These are phyloP conservation scores for Lycium barbarum DNA, from an alignment of 257 asterid species.

Conservation along the genomic window DNA sequence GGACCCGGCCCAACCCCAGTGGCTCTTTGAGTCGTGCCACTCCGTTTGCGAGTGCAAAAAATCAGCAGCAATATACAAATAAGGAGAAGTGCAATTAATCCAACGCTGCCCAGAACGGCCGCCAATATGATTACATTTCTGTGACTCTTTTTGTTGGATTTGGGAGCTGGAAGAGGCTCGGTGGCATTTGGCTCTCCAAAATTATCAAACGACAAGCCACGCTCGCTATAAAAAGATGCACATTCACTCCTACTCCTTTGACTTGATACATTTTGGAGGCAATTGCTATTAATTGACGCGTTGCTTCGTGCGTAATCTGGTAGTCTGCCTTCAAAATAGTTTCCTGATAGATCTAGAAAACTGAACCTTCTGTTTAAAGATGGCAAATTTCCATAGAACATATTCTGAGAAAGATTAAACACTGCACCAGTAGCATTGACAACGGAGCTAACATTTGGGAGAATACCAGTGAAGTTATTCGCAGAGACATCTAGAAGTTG, in stretches of 20 bases:
- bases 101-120: conserved; percentile 75
- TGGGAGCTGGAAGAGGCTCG: conserved; percentile 50
- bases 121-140: conserved; percentile 62
- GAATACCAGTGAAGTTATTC: conserved; percentile 76
- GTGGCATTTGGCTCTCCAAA: conserved; percentile 65
- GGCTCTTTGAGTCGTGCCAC: conserved; percentile 60
- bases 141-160: conserved; percentile 48
- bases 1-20: conserved; percentile 75
- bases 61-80: conserved; percentile 45
- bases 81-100: conserved; percentile 54
- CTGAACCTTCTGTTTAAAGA: conserved; percentile 57
- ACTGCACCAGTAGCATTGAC: conserved; percentile 47
- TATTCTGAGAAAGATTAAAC: conserved; percentile 69
- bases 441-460: conserved; percentile 54
- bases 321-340: conserved; percentile 78
- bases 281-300: conserved; percentile 51
- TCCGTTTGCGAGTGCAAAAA: conserved; percentile 66
- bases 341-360: conserved; percentile 65
- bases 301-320: conserved; percentile 62
- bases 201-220: conserved; percentile 77
- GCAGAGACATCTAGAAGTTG: conserved; percentile 68
- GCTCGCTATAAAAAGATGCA: conserved; percentile 64
- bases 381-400: conserved; percentile 75
- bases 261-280: conserved; percentile 59
- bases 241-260: conserved; percentile 77